Evolutionary conservation across 495 filamentous ascomycete genomes (phyloP).

Genomic region (Tuber indicum): DNA sequence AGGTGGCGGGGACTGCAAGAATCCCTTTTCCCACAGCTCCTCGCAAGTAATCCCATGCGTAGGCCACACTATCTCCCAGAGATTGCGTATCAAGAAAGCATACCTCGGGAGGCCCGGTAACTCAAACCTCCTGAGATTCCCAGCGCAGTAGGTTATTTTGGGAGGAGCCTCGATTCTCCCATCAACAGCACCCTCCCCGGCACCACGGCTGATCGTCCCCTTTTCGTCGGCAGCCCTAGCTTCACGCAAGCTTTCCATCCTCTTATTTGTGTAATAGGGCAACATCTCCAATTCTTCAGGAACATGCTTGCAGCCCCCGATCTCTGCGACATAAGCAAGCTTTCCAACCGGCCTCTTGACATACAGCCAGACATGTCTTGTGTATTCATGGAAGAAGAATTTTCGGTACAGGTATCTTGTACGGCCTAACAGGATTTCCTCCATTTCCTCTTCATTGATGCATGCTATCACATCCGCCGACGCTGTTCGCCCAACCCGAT

Average conservation of each 20-base stretch:
- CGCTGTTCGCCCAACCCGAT: neutral
- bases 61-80: neutral
- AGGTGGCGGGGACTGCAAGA: neutral
- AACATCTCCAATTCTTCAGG: neutral
- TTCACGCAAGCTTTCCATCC: neutral
- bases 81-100: neutral
- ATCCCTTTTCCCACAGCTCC: neutral
- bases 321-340: neutral
- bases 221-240: neutral
- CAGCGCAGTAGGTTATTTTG: neutral
- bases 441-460: neutral
- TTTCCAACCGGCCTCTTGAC: neutral
- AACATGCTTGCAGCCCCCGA: neutral
- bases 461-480: neutral
- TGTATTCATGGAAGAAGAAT: neutral
- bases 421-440: neutral
- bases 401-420: slow-evolving; percentile 1
- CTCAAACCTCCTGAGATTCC: neutral
- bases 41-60: neutral
- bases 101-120: neutral
- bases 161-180: neutral
- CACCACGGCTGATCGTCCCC: neutral
- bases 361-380: neutral
- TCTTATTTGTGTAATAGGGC: neutral
- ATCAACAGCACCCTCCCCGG: neutral